phyloP scores from a whole-genome alignment of 495 filamentous ascomycete genomes.

The Tuber aestivum region DNA sequence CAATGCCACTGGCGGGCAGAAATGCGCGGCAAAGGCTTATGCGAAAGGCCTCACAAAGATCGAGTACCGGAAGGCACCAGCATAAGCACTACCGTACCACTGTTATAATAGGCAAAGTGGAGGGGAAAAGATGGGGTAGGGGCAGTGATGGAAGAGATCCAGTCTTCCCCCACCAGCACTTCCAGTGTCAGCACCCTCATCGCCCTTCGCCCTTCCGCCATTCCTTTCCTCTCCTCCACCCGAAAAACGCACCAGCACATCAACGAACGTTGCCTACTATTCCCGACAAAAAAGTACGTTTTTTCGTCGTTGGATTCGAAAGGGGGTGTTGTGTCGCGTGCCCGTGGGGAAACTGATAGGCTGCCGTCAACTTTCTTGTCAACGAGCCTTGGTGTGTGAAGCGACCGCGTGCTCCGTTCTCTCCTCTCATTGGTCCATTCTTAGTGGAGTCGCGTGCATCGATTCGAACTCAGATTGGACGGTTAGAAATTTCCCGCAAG shows the following conservation, averaged over 20 bases:
- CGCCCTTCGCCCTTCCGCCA: neutral
- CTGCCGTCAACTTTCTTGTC: constrained; percentile 21
- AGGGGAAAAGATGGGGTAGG: neutral
- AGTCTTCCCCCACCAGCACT: neutral
- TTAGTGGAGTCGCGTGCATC: constrained; percentile 30
- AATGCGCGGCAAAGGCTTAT: constrained; percentile 2
- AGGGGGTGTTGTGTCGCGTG: constrained; percentile 34
- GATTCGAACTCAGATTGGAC: constrained; percentile 24
- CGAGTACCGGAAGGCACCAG: neutral
- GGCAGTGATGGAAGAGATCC: neutral
- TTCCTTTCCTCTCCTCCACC: neutral
- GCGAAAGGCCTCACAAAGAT: neutral
- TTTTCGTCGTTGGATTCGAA: constrained; percentile 16
- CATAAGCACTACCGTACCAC: neutral
- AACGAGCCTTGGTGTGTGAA: constrained; percentile 14
- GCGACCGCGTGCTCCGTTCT: constrained; percentile 35
- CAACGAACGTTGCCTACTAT: constrained; percentile 1
- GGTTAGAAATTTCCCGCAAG: constrained; percentile 21
- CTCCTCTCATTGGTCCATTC: constrained; percentile 29
- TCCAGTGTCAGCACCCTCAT: neutral
- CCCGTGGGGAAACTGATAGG: constrained; percentile 41
- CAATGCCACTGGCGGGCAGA: neutral
- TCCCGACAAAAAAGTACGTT: neutral
- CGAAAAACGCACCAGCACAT: neutral
- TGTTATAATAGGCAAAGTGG: neutral